Conservation (phyloP, 2,329 filamentous ascomycete genomes). For the Sclerotinia glacialis region DNA sequence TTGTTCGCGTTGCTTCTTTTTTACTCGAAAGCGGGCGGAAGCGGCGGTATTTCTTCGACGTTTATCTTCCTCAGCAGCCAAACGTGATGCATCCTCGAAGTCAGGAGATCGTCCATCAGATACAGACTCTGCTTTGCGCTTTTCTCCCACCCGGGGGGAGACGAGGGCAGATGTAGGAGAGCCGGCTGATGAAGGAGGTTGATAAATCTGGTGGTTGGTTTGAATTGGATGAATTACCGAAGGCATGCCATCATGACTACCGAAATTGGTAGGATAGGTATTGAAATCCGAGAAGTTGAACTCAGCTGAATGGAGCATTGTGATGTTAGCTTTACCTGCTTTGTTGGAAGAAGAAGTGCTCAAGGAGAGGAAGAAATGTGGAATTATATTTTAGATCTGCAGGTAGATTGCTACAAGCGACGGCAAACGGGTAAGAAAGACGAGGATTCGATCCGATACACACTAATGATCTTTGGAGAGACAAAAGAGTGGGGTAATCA, state of each 20-base stretch:
- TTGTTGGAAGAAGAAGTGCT: conserved; percentile 18
- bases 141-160: conserved; percentile 34
- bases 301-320: conserved; percentile 34
- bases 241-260: conserved; percentile 22
- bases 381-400: conserved; percentile 14
- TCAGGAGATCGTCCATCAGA: conserved; percentile 40
- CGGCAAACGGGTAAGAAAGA: conserved; percentile 7
- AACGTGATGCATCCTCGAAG: conserved; percentile 68
- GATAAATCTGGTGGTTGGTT: conserved; percentile 27
- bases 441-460: conserved; percentile 15
- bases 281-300: conserved; percentile 39
- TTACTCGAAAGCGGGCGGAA: conserved; percentile 83
- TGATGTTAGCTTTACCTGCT: conserved; percentile 35
- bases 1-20: conserved; percentile 94
- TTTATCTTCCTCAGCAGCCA: conserved; percentile 85
- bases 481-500: conserved; percentile 14
- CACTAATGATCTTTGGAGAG: conserved; percentile 13
- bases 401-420: conserved; percentile 15
- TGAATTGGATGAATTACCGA: conserved; percentile 27
- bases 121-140: conserved; percentile 39
- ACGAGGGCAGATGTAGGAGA: conserved; percentile 31
- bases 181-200: conserved; percentile 29
- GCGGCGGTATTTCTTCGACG: conserved; percentile 85
- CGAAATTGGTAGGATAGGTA: conserved; percentile 29
- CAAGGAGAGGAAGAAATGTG: conserved; percentile 17